phyloP scores from a whole-genome alignment of 176 grass and related monocot species.

The Phoenix dactylifera region DNA sequence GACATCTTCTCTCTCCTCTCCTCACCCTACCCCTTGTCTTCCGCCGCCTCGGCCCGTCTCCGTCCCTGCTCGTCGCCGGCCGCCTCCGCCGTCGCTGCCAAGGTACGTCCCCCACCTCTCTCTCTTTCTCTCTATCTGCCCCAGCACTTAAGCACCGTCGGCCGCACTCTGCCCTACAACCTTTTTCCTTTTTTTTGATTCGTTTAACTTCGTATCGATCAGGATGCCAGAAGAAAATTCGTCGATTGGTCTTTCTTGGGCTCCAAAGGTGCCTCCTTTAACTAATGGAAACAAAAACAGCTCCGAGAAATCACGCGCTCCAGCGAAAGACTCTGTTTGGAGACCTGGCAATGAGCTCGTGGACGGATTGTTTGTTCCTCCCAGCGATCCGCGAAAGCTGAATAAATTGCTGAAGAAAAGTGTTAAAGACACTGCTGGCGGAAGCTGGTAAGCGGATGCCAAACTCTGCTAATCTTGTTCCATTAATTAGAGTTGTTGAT shows the following conservation, averaged over 20 bases:
- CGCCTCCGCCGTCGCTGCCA: no score
- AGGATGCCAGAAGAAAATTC: constrained; percentile 23
- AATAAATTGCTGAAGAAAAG: constrained; percentile 66
- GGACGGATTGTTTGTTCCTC: constrained; percentile 75
- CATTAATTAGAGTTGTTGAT: neutral
- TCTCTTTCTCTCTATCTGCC: no score
- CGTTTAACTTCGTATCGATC: neutral
- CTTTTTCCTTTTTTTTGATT: no score
- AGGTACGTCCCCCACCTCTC: no score
- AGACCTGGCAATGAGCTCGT: constrained; percentile 47
- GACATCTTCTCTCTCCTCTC: no score
- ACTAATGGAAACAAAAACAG: constrained; percentile 27
- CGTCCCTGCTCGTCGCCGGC: no score
- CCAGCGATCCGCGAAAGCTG: constrained; percentile 50
- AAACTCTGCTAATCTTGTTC: neutral
- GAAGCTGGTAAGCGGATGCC: constrained; percentile 47
- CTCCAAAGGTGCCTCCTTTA: constrained; percentile 55
- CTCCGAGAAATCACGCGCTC: neutral
- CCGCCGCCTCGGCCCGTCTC: no score
- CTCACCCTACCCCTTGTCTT: no score
- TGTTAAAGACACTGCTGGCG: constrained; percentile 70
- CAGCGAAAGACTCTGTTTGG: constrained; percentile 32
- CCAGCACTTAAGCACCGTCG: no score
- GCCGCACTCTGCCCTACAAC: no score
- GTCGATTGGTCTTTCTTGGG: constrained; percentile 61